Percentiles rank a stretch among this genome's conserved stretches.
Evolutionary conservation across 2,329 filamentous ascomycete genomes (phyloP).

Genomic region (Fusarium redolens): DNA sequence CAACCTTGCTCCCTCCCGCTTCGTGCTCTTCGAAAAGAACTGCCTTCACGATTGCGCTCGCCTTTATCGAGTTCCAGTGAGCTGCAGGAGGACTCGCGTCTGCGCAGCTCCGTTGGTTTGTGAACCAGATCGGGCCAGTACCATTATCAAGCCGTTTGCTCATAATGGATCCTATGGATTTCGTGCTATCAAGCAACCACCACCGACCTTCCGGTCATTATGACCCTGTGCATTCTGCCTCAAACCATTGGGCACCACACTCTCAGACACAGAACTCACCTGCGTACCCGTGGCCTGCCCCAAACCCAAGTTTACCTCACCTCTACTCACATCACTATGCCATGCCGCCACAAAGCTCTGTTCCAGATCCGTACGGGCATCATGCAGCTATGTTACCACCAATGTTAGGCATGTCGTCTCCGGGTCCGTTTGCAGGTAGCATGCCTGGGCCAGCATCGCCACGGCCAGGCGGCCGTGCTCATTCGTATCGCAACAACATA

Average conservation of each 20-base stretch:
- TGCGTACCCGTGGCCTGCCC: conserved; percentile 41
- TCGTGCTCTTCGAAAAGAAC: conserved; percentile 19
- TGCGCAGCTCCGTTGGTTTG: conserved; percentile 8
- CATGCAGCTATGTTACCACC: conserved; percentile 41
- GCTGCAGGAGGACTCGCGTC: conserved; percentile 6
- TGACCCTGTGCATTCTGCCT: conserved; percentile 45
- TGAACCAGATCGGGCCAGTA: conserved; percentile 2
- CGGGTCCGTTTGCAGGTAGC: conserved; percentile 24
- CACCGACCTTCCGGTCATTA: conserved; percentile 40
- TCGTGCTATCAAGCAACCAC: conserved; percentile 38
- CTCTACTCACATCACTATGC: conserved; percentile 36
- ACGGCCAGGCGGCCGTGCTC: conserved; percentile 24
- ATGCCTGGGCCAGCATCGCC: conserved; percentile 28
- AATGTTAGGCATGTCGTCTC: conserved; percentile 29
- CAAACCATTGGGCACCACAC: conserved; percentile 42
- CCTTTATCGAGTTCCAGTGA: conserved; percentile 2
- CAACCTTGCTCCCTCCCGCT: conserved; percentile 11
- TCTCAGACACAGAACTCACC: conserved; percentile 34
- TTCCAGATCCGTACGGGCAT: conserved; percentile 36
- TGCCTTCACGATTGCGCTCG: conserved; percentile 1
- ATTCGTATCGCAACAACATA: conserved; percentile 27
- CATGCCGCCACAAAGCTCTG: conserved; percentile 22
- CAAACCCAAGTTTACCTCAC: conserved; percentile 30
- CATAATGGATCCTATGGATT: conserved; percentile 47
- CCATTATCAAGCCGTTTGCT: conserved; percentile 11